Conservation (phyloP, 768 basidiomycete species). For the Nevesoporus exiguus region DNA sequence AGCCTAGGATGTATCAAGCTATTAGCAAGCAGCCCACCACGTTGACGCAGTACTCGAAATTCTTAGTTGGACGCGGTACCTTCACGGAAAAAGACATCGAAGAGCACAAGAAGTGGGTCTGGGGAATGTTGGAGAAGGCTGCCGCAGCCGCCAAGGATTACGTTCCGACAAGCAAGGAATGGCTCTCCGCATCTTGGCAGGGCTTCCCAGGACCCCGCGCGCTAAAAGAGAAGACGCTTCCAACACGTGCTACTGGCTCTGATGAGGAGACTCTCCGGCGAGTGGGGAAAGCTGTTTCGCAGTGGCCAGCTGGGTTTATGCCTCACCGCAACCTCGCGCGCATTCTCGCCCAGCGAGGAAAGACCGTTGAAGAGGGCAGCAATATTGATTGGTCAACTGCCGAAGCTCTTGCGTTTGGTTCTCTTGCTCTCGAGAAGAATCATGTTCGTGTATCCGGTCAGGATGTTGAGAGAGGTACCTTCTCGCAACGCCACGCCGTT, state of each 20-base stretch:
- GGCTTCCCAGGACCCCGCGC: slow-evolving; percentile 98
- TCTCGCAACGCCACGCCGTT: slow-evolving; percentile 97
- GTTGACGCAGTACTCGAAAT: slow-evolving; percentile 88
- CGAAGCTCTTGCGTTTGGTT: slow-evolving; percentile 94
- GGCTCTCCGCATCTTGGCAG: slow-evolving; percentile 97
- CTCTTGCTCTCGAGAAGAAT: slow-evolving; percentile 87
- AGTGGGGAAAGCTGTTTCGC: slow-evolving; percentile 84
- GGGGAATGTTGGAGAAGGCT: slow-evolving; percentile 98
- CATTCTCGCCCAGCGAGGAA: slow-evolving; percentile 83
- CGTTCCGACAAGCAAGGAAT: slow-evolving; percentile 90
- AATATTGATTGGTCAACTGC: slow-evolving; percentile 99
- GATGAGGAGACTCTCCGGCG: slow-evolving; percentile 72
- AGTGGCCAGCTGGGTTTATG: slow-evolving; percentile 79
- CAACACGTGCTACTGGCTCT: slow-evolving; percentile 84
- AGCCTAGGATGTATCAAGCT: slow-evolving; percentile 97
- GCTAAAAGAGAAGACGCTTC: slow-evolving; percentile 87
- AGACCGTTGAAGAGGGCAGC: slow-evolving; percentile 84
- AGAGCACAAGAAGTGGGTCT: slow-evolving; percentile 99
- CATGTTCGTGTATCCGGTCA: slow-evolving; percentile 96
- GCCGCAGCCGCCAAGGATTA: slow-evolving; percentile 94
- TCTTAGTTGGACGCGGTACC: slow-evolving; percentile 84
- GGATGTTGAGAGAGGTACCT: slow-evolving; percentile 98
- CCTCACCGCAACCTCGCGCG: slow-evolving; percentile 93
- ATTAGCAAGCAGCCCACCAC: slow-evolving; percentile 93
- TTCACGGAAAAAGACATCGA: slow-evolving; percentile 97